Percentiles rank a stretch among this genome's conserved stretches.
Evolutionary conservation across 2,329 filamentous ascomycete species (phyloP).

Genomic region (Exophiala phaeomuriformis): DNA sequence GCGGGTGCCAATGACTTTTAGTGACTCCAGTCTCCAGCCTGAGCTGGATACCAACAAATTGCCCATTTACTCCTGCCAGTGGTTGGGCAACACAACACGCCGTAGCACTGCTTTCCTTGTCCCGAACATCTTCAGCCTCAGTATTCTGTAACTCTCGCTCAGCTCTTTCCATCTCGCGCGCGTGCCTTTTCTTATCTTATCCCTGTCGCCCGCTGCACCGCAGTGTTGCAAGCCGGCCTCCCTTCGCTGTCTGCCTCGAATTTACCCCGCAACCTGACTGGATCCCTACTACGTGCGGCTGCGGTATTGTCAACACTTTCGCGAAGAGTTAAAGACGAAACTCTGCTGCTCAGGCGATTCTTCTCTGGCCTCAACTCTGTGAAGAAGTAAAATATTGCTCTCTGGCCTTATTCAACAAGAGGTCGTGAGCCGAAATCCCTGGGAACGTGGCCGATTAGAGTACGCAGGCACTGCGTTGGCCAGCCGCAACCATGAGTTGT

Average conservation of each 20-base stretch:
- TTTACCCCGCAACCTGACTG: constrained; percentile 11
- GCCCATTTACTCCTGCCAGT: neutral
- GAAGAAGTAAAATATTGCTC: neutral
- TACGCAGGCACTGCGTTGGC: constrained; percentile 12
- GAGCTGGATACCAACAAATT: neutral
- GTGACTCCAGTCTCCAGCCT: neutral
- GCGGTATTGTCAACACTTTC: neutral
- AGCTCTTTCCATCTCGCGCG: neutral
- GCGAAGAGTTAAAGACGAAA: neutral
- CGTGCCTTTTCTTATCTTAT: neutral
- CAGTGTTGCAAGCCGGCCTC: neutral
- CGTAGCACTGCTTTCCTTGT: too few species aligned
- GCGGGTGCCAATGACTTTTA: neutral
- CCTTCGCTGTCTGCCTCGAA: constrained; percentile 6
- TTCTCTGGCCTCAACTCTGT: neutral
- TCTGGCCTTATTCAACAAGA: too few species aligned
- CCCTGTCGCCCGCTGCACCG: neutral
- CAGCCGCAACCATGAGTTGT: constrained; percentile 21
- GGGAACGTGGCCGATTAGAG: neutral
- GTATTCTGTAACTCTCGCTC: neutral
- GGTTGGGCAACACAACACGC: neutral
- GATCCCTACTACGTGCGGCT: constrained; percentile 6
- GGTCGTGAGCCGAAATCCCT: too few species aligned
- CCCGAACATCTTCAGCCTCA: neutral
- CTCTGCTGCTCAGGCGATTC: neutral